Percentiles rank a stretch among this genome's conserved stretches.
phyloP scores from a whole-genome alignment of 495 filamentous ascomycete genomes.

The Aspergillus egyptiacus region DNA sequence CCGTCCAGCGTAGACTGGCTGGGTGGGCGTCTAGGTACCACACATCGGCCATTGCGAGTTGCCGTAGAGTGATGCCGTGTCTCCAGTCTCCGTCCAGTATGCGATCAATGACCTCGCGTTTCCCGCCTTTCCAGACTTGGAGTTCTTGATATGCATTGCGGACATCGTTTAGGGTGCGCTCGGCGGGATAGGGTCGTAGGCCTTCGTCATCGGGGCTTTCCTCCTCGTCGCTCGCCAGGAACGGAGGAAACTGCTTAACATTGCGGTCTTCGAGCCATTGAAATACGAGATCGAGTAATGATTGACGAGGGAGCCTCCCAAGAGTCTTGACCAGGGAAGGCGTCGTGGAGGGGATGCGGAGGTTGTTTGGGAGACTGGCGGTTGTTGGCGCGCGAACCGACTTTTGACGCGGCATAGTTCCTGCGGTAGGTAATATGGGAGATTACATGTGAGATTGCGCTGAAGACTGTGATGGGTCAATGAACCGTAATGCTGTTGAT shows the following conservation, averaged over 20 bases:
- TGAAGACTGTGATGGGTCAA: no score
- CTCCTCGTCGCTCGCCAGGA: conserved; percentile 25
- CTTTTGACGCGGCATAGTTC: conserved; percentile 38
- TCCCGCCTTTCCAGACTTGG: conserved; percentile 55
- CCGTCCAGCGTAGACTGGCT: conserved; percentile 66
- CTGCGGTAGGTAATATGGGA: no score
- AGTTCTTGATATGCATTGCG: conserved; percentile 55
- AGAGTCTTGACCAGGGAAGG: conserved; percentile 60
- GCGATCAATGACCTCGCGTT: conserved; percentile 68
- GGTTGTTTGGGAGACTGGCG: conserved; percentile 45
- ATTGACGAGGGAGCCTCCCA: conserved; percentile 59
- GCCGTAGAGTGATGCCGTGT: conserved; percentile 66
- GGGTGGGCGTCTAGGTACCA: conserved; percentile 75
- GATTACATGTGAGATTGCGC: no score
- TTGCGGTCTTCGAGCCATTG: conserved; percentile 67
- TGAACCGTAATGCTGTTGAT: no score
- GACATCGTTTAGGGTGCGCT: conserved; percentile 54
- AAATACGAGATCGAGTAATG: conserved; percentile 62
- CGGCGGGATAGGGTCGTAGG: conserved; percentile 54
- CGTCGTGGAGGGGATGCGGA: conserved; percentile 59
- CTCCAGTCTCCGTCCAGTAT: conserved; percentile 80
- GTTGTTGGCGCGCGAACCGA: conserved; percentile 41
- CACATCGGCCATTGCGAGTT: conserved; percentile 74
- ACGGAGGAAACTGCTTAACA: conserved; percentile 45
- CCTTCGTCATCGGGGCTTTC: conserved; percentile 32